Base-by-base conservation (phyloP, 202 grass and related monocot species). In the Saccharum hybrid region DNA sequence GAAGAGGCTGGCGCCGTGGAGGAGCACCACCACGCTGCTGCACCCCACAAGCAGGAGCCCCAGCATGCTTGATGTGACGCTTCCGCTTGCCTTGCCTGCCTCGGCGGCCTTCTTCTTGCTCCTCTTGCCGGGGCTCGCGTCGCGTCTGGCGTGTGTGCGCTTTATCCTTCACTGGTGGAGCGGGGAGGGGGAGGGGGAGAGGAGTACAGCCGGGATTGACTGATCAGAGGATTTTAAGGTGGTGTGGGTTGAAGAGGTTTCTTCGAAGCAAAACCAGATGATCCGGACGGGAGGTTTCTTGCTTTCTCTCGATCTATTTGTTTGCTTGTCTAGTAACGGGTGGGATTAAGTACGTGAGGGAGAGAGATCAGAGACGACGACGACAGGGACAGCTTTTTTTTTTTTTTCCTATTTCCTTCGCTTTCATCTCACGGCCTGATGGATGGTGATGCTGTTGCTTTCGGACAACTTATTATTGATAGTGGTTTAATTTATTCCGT, bases 1-100 rank as follows among this genome's bases (percentile, higher is more conserved):
- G 84, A 89, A 81, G 72, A 89, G 66, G 77, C 75, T 92, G 72
- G 84, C 90, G 63, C 87, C 72, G 66, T 89, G 90, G 76, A 92
- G 90, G 77, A 92, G 79, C 60, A 89, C 54, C 75, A 92, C 87
- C 63, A 92, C 81, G 66, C 90, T 42, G 67, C 84, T 84, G 84
- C 90, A 92, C 8, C 90, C 84, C 8, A 89, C 21, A 13, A 92
- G 23, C 72, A 92, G 74, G 2, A 89, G 73, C 80, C 84, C 87
- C 60, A 87, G 70, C 90, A 92, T 92, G 26, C 4, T 31, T 22
- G 66, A 7, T 2, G 3, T 4, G 57, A 23, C 3, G 56, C 42
- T 3, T 46, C 45, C 45, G 45, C 11, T 45, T 45, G 11, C 45
- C 12, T 14, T 36, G 34, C 34, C 34, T 36, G 10, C 42, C 42